Evolutionary conservation across 139 green algal species (phyloP).

Genomic region (Asterochloris erici): DNA sequence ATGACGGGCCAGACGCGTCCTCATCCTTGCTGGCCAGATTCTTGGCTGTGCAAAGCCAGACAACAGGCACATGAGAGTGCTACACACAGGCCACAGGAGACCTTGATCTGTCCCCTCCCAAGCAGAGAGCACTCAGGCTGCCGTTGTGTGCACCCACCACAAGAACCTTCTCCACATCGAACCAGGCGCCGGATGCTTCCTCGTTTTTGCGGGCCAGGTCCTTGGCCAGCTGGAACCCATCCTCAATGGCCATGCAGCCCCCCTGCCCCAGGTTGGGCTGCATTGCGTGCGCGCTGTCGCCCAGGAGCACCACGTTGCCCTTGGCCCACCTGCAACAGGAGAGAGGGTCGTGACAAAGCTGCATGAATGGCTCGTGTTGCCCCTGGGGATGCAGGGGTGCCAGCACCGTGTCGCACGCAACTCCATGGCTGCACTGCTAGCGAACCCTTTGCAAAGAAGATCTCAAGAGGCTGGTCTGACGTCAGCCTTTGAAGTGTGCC

Average conservation of each 20-base stretch:
- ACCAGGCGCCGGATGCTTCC: conserved; percentile 3
- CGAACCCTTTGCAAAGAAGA: no score
- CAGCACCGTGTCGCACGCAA: no score
- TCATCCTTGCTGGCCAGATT: background rate
- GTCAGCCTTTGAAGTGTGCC: no score
- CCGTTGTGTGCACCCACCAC: background rate
- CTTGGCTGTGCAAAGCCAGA: background rate
- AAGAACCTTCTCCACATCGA: conserved; percentile 9
- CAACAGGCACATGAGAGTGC: background rate
- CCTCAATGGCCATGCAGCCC: conserved; percentile 93
- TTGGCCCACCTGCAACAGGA: conserved; percentile 61
- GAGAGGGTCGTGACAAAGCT: background rate
- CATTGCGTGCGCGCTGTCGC: conserved; percentile 96
- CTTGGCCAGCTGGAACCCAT: conserved; percentile 71
- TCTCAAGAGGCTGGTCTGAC: no score
- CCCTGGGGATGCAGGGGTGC: no score
- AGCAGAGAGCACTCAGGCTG: background rate
- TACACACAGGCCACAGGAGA: background rate
- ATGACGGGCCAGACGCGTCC: no score
- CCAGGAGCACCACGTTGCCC: conserved; percentile 85
- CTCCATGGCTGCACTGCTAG: no score
- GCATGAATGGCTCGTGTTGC: background rate
- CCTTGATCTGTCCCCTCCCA: background rate
- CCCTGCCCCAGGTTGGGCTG: conserved; percentile 98
- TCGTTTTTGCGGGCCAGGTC: conserved; percentile 43